Base-by-base conservation (phyloP, 495 filamentous ascomycete species). In the Corynascus novoguineensis region DNA sequence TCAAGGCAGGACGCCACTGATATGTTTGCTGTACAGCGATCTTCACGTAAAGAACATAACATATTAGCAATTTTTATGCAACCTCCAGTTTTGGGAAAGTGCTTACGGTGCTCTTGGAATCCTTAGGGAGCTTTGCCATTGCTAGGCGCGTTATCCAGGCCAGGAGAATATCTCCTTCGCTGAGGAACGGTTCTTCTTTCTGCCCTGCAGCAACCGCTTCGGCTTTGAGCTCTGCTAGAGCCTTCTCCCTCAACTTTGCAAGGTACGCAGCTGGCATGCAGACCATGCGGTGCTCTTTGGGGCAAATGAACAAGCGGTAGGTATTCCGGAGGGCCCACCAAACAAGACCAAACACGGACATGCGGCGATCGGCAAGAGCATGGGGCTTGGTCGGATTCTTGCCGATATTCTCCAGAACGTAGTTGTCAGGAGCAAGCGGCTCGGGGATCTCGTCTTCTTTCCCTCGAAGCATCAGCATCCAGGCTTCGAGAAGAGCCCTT, bases 151-250 rank as follows among this genome's bases (percentile, higher is more conserved):
- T 57, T 17, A 61, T 57, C 73, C 73, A 75, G 0, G 69, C 71
- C 0, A 66, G 67, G 15, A 78, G 44, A 11, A 78, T 65, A 44
- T 78, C 74, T 51, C 69, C 67, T 50, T 76, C 74, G 31, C 68
- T 71, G 22, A 78, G 48, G 53, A 78, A 78, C n/a, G 40, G 49
- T 11, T 60, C 64, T 9, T 64, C 60, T 54, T 65, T 63, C 25
- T 59, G 40, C 29, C 29, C 29, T 31, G 29, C 29, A 10, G 29
- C 34, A 1, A 21, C 32, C 27, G 66, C 66, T 27, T 73, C 65
- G 15, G 25, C 65, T 9, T 59, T 63, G 22, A 74, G 61, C 60
- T 66, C 50, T 15, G 40, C 35, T 9, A 72, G 53, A 19, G 67
- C 64, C 40, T 53, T 59, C 7, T 64, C 44, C 45, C 27, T 61